Conservation (phyloP, 352 stramenopile genomes). For the Globisporangium nodosum region DNA sequence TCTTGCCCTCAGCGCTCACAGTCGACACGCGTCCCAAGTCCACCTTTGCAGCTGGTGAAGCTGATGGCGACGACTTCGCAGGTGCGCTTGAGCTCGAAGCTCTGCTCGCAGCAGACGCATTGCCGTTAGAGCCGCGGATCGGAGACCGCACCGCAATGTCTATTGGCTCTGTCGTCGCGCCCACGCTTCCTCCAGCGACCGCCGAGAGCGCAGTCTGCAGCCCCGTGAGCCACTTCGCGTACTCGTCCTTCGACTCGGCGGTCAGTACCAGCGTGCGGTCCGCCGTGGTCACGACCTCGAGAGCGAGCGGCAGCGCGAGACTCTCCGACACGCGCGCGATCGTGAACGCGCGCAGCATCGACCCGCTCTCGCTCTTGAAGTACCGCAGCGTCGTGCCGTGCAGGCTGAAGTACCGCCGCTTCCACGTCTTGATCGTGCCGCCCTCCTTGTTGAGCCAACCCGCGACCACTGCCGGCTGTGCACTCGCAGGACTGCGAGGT, state of each 20-base stretch:
- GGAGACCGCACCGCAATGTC: neutral
- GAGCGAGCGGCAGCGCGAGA: slow-evolving; percentile 26
- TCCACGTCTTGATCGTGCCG: slow-evolving; percentile 61
- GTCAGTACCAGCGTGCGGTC: slow-evolving; percentile 53
- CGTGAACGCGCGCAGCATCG: slow-evolving; percentile 39
- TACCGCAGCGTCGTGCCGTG: slow-evolving; percentile 66
- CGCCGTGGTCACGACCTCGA: slow-evolving; percentile 37
- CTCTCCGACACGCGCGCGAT: slow-evolving; percentile 32
- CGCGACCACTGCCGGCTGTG: slow-evolving; percentile 19
- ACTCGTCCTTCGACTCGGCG: slow-evolving; percentile 60
- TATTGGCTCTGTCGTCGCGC: neutral
- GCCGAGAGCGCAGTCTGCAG: slow-evolving; percentile 22
- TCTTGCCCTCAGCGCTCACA: slow-evolving; percentile 19
- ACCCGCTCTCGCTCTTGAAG: slow-evolving; percentile 64
- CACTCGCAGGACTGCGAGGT: neutral
- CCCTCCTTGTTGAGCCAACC: slow-evolving; percentile 75
- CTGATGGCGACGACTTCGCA: neutral
- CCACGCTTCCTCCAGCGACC: slow-evolving; percentile 20
- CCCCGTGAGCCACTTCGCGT: slow-evolving; percentile 42
- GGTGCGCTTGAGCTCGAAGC: neutral
- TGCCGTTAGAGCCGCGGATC: neutral
- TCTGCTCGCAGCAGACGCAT: neutral
- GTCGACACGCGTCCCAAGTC: slow-evolving; percentile 6
- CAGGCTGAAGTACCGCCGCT: slow-evolving; percentile 70
- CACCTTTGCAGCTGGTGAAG: neutral